phyloP scores from a whole-genome alignment of 768 basidiomycete species.

The Phanerodontia chrysosporium region DNA sequence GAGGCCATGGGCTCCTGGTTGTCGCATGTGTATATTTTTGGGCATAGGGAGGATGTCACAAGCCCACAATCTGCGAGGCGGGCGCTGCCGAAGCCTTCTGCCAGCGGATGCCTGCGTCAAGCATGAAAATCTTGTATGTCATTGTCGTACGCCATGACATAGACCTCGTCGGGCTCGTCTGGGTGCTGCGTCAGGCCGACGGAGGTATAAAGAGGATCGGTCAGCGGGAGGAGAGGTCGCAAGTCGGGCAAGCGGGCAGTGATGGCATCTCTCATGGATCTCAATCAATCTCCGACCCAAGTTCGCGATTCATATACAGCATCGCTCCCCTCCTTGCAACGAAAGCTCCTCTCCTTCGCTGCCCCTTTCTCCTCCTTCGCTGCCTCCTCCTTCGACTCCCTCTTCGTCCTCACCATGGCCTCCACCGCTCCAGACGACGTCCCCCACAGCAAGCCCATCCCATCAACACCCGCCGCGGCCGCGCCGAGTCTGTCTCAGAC shows the following conservation, averaged over 20 bases:
- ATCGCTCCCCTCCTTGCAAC: background rate
- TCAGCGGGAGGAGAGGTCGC: background rate
- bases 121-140: too few relatives aligned
- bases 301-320: slow-evolving; percentile 6
- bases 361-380: background rate
- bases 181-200: background rate
- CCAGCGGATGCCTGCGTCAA: too few relatives aligned
- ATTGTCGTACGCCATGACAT: too few relatives aligned
- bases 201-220: background rate
- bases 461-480: slow-evolving; percentile 45
- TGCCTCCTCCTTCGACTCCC: slow-evolving; percentile 3
- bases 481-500: slow-evolving; percentile 59
- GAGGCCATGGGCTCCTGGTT: background rate
- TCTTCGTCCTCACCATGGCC: slow-evolving; percentile 15
- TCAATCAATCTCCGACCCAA: slow-evolving; percentile 5
- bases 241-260: background rate
- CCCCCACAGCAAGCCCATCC: slow-evolving; percentile 67
- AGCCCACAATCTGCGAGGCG: background rate
- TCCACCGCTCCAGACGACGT: slow-evolving; percentile 25
- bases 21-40: background rate
- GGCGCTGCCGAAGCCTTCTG: background rate
- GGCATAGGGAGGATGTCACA: background rate
- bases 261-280: slow-evolving; percentile 3
- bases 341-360: slow-evolving; percentile 1
- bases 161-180: background rate